Evolutionary conservation across 108 stramenopile genomes (phyloP), one percentile per base, ranked within the genome.

Genomic region (Nitzschia sp.): DNA sequence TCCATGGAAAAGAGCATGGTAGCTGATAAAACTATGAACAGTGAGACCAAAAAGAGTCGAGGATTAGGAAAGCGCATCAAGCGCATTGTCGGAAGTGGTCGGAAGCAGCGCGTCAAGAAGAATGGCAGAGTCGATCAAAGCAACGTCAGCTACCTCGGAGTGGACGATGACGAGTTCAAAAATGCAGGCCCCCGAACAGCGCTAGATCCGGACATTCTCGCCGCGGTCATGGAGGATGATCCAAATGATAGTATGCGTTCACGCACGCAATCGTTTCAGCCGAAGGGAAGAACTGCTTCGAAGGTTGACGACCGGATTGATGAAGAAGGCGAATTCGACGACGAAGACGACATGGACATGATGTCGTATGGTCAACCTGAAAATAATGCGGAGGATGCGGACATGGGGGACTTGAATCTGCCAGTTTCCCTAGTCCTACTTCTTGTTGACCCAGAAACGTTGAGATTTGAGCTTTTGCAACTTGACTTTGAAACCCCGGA

Each of bases 381-480:
- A 2, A 48, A 51, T 28, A 36, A 21, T 6, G 24, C n/a, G 27
- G 30, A 26, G 27, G 54, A 13, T 3, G 54, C 24, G 31, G 66
- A 68, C 34, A 1, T 13, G 4, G 66, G 66, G 0, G 66, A 68
- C 15, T 68, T 68, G 53, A 56, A 8, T 11, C 30, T 27, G n/a
- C 35, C 68, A 21, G 26, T 70, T 8, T 32, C 30, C 31, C 46
- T 93, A 1, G 66, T 93, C 42, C 66, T 93, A 8, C 83, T 93
- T 17, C 67, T 93, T 4, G 82, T 93, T 82, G 92, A 93, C 46
- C 88, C 87, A 15, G 54, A 62, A n/a, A 82, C 88, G 1, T 78
- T 83, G 23, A 80, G 86, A 25, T 93, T 93, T 77, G 92, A 93
- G 68, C 66, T 93, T 18, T 73, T 93, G 46, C 92, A 93, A 70